A percentile compares a stretch with the other conserved stretches of the same genome.
These are phyloP conservation scores for Trichophyton benhamiae DNA, from an alignment of 2,329 filamentous ascomycete genomes.

Conservation along the genomic window DNA sequence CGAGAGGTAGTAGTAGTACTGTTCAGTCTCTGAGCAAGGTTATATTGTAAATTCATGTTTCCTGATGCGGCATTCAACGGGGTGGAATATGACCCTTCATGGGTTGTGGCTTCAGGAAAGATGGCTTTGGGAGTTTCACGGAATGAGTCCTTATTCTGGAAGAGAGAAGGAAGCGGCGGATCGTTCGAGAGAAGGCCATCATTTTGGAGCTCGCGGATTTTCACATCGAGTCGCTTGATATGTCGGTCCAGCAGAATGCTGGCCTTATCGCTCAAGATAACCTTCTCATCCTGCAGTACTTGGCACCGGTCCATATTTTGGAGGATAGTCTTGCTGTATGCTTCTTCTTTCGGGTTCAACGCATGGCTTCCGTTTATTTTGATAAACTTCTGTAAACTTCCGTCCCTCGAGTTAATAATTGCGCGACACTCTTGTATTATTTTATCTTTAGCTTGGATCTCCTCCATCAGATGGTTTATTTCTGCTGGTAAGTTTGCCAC, in stretches of 20 bases:
- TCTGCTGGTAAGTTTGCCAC: conserved; percentile 49
- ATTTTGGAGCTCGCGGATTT: conserved; percentile 46
- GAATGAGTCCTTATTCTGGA: conserved; percentile 34
- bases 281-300: conserved; percentile 50
- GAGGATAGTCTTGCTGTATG: conserved; percentile 45
- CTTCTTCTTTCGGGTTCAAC: conserved; percentile 52
- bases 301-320: conserved; percentile 47
- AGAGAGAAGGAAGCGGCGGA: conserved; percentile 47
- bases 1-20: conserved; percentile 24
- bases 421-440: conserved; percentile 45
- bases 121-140: conserved; percentile 35
- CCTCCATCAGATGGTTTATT: conserved; percentile 53
- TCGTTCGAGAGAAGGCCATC: conserved; percentile 49
- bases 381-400: conserved; percentile 53
- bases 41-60: conserved; percentile 42
- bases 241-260: conserved; percentile 49
- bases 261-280: conserved; percentile 48
- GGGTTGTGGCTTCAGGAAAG: conserved; percentile 35
- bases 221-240: conserved; percentile 50
- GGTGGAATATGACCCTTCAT: conserved; percentile 31
- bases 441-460: conserved; percentile 53
- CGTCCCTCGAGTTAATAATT: conserved; percentile 47
- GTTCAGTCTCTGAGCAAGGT: conserved; percentile 40
- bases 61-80: conserved; percentile 45
- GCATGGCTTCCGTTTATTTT: conserved; percentile 50